A percentile compares a stretch with the other conserved stretches of the same genome.
These are phyloP conservation scores for Aureobasidium sp. DNA, from an alignment of 2,329 filamentous ascomycete genomes.

Conservation along the genomic window DNA sequence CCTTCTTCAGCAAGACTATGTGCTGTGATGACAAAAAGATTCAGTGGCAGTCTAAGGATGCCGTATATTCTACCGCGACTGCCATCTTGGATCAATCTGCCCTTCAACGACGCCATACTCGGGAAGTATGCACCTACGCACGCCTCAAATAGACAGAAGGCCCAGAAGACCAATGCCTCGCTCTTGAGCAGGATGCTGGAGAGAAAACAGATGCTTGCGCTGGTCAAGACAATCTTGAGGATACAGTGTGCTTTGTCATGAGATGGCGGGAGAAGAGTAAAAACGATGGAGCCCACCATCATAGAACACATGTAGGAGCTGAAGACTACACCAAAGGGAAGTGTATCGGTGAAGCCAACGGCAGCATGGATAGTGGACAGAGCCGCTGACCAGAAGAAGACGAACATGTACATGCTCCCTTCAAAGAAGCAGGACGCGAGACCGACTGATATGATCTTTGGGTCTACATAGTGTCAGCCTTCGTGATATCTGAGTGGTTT, in stretches of 20 bases:
- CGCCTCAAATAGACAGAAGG: slow-evolving; percentile 49
- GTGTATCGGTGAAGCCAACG: slow-evolving; percentile 16
- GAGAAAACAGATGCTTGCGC: slow-evolving; percentile 29
- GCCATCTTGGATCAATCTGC: slow-evolving; percentile 45
- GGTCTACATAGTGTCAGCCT: slow-evolving; percentile 25
- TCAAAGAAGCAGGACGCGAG: slow-evolving; percentile 51
- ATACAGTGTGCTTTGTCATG: slow-evolving; percentile 24
- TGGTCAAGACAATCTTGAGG: slow-evolving; percentile 32
- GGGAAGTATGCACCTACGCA: slow-evolving; percentile 53
- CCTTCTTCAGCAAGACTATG: slow-evolving; percentile 36
- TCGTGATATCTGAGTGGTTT: neutral
- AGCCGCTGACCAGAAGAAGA: slow-evolving; percentile 54
- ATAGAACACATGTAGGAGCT: slow-evolving; percentile 52
- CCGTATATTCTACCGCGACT: slow-evolving; percentile 48
- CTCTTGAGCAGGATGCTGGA: slow-evolving; percentile 31
- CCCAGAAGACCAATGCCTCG: slow-evolving; percentile 43
- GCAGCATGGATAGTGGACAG: slow-evolving; percentile 22
- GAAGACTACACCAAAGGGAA: slow-evolving; percentile 46
- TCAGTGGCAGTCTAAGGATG: slow-evolving; percentile 50
- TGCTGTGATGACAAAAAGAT: slow-evolving; percentile 47
- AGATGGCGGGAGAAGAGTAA: slow-evolving; percentile 32
- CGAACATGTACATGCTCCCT: slow-evolving; percentile 54
- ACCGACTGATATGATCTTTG: slow-evolving; percentile 42
- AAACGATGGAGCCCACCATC: slow-evolving; percentile 50
- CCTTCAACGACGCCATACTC: slow-evolving; percentile 47